These are phyloP conservation scores for Ettlia oleoabundans DNA, from an alignment of 139 green algal species.

Conservation along the genomic window DNA sequence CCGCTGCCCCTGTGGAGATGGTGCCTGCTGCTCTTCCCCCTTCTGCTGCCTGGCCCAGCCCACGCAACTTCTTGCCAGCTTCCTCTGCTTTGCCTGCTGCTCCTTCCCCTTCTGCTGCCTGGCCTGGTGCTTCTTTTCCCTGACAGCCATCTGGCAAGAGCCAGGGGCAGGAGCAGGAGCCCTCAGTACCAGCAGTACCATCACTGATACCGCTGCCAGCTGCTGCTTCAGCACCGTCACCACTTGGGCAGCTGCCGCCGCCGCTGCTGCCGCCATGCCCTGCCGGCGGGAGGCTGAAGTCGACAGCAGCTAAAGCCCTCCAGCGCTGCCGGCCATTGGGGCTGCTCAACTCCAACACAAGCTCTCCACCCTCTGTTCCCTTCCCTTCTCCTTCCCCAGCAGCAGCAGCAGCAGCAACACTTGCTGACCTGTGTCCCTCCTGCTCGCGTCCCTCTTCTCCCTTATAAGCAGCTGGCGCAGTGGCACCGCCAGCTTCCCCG, in stretches of 20 bases:
- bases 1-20: neutral
- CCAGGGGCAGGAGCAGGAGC: neutral
- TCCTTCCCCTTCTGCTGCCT: neutral
- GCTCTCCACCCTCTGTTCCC: slow-evolving; percentile 5
- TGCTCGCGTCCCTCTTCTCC: neutral
- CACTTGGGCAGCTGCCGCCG: no score
- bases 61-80: no score
- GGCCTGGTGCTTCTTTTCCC: no score
- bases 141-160: neutral
- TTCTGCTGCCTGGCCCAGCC: no score
- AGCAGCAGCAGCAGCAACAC: no score
- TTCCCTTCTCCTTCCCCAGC: no score
- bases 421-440: neutral
- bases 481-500: neutral
- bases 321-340: slow-evolving; percentile 11
- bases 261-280: no score
- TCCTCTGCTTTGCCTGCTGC: no score
- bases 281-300: no score
- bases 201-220: no score
- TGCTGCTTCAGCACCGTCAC: no score
- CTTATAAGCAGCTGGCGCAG: neutral
- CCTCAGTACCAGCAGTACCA: no score
- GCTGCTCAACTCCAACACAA: slow-evolving; percentile 15
- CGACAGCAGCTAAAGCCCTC: neutral
- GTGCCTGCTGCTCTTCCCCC: neutral